Percentiles rank a stretch among this genome's conserved stretches.
phyloP scores from a whole-genome alignment of 192 early-diverging fungal species.

The Coemansia sp. region DNA sequence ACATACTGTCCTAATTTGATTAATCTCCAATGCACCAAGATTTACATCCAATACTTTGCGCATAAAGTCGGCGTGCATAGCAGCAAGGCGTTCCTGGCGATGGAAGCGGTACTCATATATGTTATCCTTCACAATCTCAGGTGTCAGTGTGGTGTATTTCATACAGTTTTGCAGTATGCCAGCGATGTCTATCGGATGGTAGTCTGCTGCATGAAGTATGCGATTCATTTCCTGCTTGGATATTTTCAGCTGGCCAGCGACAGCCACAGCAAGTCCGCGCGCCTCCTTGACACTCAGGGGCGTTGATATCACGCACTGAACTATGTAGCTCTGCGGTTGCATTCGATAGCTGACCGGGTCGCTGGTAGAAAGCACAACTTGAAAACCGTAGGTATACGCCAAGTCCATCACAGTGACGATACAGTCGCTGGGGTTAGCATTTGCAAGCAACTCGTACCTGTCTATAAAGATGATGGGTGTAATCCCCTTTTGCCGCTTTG shows the following conservation, averaged over 20 bases:
- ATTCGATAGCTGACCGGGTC: background rate
- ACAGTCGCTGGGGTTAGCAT: background rate
- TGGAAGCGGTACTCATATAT: conserved; percentile 13
- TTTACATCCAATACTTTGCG: background rate
- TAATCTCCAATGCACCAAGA: background rate
- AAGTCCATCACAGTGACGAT: conserved; percentile 13
- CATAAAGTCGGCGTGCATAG: conserved; percentile 31
- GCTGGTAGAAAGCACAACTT: conserved; percentile 7
- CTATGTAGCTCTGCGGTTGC: background rate
- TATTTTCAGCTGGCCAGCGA: conserved; percentile 6
- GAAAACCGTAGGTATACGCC: conserved; percentile 1
- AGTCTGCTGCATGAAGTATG: conserved; percentile 15
- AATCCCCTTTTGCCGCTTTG: background rate
- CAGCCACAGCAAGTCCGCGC: conserved; percentile 14
- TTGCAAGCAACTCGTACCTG: conserved; percentile 15
- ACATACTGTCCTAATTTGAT: background rate
- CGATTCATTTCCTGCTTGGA: conserved; percentile 3
- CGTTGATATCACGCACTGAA: conserved; percentile 12
- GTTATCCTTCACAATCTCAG: background rate
- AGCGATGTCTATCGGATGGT: conserved; percentile 23
- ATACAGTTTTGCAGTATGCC: background rate
- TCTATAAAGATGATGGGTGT: conserved; percentile 27
- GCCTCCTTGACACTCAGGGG: conserved; percentile 15
- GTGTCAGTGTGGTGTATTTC: background rate
- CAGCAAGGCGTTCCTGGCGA: conserved; percentile 12